phyloP scores from a whole-genome alignment of 179 eudicot genomes.

The Corrigiola litoralis region DNA sequence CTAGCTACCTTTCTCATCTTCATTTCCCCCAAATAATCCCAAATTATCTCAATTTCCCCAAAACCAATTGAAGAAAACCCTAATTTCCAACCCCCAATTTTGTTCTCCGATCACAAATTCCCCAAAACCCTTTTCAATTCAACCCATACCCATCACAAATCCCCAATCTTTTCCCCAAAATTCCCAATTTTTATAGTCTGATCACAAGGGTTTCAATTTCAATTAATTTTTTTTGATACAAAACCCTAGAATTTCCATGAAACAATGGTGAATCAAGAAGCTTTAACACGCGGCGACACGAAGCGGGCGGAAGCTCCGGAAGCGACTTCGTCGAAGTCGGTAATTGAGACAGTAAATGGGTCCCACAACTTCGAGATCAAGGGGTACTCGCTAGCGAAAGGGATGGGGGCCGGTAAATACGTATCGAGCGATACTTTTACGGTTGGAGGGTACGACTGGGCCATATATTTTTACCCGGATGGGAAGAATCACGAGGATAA shows the following conservation, averaged over 20 bases:
- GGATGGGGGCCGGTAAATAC: conserved; percentile 80
- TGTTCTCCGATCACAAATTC: not conserved
- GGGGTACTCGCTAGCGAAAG: conserved; percentile 77
- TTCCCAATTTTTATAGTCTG: conserved; percentile 25
- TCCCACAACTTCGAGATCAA: conserved; percentile 68
- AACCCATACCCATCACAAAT: not conserved
- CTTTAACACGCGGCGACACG: conserved; percentile 7
- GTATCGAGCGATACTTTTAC: conserved; percentile 61
- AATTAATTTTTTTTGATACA: not conserved
- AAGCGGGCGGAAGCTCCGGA: conserved; percentile 9
- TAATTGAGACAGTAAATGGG: conserved; percentile 70
- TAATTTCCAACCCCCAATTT: not conserved
- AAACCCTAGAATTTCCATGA: conserved; percentile 33
- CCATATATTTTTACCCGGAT: conserved; percentile 81
- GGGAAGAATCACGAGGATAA: conserved; percentile 81
- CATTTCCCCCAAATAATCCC: not conserved
- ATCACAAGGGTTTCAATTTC: conserved; percentile 18
- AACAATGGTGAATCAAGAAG: conserved; percentile 38
- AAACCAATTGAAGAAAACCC: no score
- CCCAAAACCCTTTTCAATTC: not conserved
- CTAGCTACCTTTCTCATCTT: no score
- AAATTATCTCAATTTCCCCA: not conserved
- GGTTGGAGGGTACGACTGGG: conserved; percentile 88
- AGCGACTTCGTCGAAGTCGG: conserved; percentile 52
- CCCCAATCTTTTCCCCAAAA: not conserved